These are phyloP conservation scores for Hymenoscyphus occultus DNA, from an alignment of 2,329 filamentous ascomycete species.

Conservation along the genomic window DNA sequence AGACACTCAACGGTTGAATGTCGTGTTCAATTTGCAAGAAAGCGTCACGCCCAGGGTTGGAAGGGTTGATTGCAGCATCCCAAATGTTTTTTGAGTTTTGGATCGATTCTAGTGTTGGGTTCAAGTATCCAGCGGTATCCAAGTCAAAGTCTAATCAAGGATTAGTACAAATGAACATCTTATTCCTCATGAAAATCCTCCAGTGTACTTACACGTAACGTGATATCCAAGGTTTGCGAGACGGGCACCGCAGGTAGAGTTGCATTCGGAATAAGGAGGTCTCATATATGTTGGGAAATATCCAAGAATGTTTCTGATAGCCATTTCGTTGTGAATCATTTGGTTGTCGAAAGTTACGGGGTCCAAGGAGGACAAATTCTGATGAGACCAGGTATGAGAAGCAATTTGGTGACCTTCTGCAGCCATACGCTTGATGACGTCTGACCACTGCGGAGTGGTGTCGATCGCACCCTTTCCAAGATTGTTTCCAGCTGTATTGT, in stretches of 20 bases:
- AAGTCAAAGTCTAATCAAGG: constrained; percentile 38
- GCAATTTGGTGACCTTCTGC: constrained; percentile 54
- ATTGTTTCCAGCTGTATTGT: constrained; percentile 46
- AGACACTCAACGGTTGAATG: constrained; percentile 39
- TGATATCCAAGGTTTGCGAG: constrained; percentile 45
- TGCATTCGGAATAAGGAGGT: constrained; percentile 47
- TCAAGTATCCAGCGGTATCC: constrained; percentile 50
- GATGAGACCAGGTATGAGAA: constrained; percentile 55
- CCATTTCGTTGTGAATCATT: constrained; percentile 54
- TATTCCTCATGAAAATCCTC: background rate
- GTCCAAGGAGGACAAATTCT: constrained; percentile 45
- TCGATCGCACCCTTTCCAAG: constrained; percentile 38
- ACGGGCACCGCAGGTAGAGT: constrained; percentile 38
- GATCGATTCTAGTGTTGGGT: constrained; percentile 42
- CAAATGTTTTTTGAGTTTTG: constrained; percentile 47
- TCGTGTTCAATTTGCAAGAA: constrained; percentile 51
- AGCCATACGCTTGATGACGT: constrained; percentile 43
- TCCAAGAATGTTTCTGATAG: constrained; percentile 53
- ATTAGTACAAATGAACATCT: background rate
- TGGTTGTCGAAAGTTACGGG: constrained; percentile 44
- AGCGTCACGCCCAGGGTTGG: constrained; percentile 23
- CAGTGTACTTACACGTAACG: constrained; percentile 36
- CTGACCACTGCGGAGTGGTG: constrained; percentile 40
- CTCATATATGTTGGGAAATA: constrained; percentile 54
- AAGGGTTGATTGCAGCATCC: constrained; percentile 22